A percentile compares a stretch with the other conserved stretches of the same genome.
Evolutionary conservation across 2,329 filamentous ascomycete genomes (phyloP).

Genomic region (Neonectria hederae): DNA sequence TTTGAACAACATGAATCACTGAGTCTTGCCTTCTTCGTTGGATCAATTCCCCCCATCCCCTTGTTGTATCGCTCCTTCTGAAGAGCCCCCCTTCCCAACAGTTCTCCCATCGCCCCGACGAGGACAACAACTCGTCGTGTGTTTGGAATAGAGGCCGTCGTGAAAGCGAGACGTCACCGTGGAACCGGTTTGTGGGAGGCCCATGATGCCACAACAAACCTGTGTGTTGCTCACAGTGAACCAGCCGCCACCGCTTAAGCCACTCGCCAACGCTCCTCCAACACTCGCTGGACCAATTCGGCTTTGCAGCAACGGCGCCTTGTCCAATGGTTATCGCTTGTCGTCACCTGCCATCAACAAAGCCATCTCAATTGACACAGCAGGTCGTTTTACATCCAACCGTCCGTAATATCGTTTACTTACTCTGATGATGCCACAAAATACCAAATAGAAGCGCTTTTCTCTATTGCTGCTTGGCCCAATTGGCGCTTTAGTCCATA

Average conservation of each 20-base stretch:
- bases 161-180: neutral
- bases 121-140: neutral
- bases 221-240: neutral
- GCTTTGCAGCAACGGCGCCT: too few species aligned
- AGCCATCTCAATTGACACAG: too few species aligned
- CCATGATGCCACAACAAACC: neutral
- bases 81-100: neutral
- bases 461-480: neutral
- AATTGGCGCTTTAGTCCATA: neutral
- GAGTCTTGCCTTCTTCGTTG: neutral
- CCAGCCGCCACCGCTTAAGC: neutral
- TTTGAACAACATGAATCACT: neutral
- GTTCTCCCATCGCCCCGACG: neutral
- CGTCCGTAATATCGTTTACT: too few species aligned
- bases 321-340: too few species aligned
- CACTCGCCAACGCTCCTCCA: neutral
- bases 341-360: too few species aligned
- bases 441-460: too few species aligned
- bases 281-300: too few species aligned
- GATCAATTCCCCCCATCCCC: neutral
- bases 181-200: neutral
- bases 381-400: too few species aligned
- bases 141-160: neutral
- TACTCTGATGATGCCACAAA: too few species aligned
- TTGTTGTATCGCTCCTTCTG: neutral